A percentile compares a stretch with the other conserved stretches of the same genome.
Evolutionary conservation across 2,329 filamentous ascomycete genomes (phyloP).

Genomic region (Diaporthe vexans): DNA sequence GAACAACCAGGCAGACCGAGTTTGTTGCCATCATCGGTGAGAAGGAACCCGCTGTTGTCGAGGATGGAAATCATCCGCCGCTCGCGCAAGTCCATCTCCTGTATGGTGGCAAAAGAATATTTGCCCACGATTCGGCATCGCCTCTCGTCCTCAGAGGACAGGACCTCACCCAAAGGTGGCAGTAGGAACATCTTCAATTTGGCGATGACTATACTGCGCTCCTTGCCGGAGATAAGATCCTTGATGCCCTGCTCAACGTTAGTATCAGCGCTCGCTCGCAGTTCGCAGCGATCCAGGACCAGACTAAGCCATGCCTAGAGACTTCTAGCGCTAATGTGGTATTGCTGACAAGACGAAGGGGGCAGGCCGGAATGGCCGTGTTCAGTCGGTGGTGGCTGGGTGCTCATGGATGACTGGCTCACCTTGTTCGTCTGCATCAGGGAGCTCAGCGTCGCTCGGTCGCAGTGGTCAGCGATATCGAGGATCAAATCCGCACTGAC

Average conservation of each 20-base stretch:
- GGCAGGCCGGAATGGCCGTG: too few species aligned
- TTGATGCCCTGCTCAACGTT: conserved; percentile 17
- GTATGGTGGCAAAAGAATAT: conserved; percentile 34
- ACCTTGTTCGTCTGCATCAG: conserved; percentile 36
- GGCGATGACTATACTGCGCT: conserved; percentile 35
- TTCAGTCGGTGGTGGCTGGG: too few species aligned
- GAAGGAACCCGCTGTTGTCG: conserved; percentile 36
- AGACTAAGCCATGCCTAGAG: neutral
- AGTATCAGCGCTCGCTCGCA: neutral
- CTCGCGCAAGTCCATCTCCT: conserved; percentile 37
- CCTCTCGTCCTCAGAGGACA: conserved; percentile 33
- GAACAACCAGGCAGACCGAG: conserved; percentile 22
- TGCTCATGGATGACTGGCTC: neutral
- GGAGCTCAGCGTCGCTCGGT: conserved; percentile 30
- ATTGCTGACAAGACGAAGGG: too few species aligned
- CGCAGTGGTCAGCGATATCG: conserved; percentile 38
- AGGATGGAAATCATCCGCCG: conserved; percentile 37
- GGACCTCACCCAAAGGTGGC: conserved; percentile 19
- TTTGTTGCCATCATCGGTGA: conserved; percentile 9
- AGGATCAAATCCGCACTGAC: conserved; percentile 36
- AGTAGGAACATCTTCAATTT: conserved; percentile 26
- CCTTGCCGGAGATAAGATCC: conserved; percentile 7
- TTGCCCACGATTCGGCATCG: conserved; percentile 19
- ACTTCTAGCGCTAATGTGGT: too few species aligned
- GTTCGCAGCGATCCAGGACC: neutral